Evolutionary conservation across 2,329 filamentous ascomycete species (phyloP), one percentile per base, ranked within the genome.

Genomic region (Pestalotiopsis sp.): DNA sequence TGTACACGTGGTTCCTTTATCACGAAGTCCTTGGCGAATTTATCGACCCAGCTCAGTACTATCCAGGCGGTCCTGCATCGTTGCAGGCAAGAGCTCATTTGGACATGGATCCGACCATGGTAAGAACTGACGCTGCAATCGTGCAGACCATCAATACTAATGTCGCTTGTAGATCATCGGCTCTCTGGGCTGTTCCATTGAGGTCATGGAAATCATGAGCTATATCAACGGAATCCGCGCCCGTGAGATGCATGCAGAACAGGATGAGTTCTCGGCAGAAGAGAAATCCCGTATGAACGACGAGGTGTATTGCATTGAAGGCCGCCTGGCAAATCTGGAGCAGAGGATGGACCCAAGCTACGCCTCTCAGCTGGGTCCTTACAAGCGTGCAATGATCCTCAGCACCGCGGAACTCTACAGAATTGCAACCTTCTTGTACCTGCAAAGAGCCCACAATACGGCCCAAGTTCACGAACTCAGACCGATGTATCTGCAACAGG

Each of bases 351-450:
- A 77, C 67, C 75, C 76, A 17, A 67, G 68, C 2, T 76, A 78
- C 6, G 75, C 73, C 39, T 73, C 72, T n/a, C 70, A 74, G 31
- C 74, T 77, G 56, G 69, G 79, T 36, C 75, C 79, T 39, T 65
- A 72, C 14, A 74, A 78, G 57, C 75, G 72, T 25, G 68, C 70
- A 64, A 75, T 73, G 61, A 77, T 82, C 72, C 77, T 75, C 61
- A 78, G 79, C 52, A 86, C 85, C 3, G 84, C 85, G 11, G 84
- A 86, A 73, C 79, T 86, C n/a, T 87, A 86, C 69, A 82, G 84
- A 5, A 78, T 86, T 23, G 85, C 83, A 1, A 79, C 84, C 1
- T 78, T 83, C 41, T 78, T 86, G 1, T 86, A 86, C 67, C 72
- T 80, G 23, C 76, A 77, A 60, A 74, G 77, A 65, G 74, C 76